Percentiles rank a stretch among this genome's conserved stretches.
Conservation (phyloP, 2,329 filamentous ascomycete genomes). For the Aspergillus ustus region DNA sequence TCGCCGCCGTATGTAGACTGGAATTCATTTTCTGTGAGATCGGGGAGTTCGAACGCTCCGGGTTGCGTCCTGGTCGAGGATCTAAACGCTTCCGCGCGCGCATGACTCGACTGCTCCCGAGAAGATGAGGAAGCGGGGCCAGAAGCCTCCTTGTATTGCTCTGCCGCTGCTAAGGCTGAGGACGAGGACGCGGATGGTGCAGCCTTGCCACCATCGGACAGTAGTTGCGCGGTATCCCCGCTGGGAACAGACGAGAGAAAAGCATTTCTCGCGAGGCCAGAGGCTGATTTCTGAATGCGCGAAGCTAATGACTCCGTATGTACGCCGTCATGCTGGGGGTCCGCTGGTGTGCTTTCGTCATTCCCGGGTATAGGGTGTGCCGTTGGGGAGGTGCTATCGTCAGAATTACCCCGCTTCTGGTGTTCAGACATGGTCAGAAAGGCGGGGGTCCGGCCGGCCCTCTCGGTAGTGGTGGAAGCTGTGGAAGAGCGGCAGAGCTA, state of each 20-base stretch:
- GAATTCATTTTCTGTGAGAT: slow-evolving; percentile 31
- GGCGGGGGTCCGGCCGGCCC: slow-evolving; percentile 9
- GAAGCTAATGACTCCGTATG: slow-evolving; percentile 29
- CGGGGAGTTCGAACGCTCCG: slow-evolving; percentile 25
- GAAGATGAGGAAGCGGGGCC: slow-evolving; percentile 18
- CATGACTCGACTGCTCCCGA: neutral
- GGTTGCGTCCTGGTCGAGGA: slow-evolving; percentile 19
- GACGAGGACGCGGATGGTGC: slow-evolving; percentile 21
- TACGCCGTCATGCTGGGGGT: slow-evolving; percentile 19
- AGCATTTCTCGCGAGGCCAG: slow-evolving; percentile 38
- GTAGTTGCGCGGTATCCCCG: slow-evolving; percentile 28
- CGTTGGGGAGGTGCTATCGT: slow-evolving; percentile 20
- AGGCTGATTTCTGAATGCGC: slow-evolving; percentile 42
- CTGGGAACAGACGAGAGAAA: slow-evolving; percentile 31
- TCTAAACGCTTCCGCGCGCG: slow-evolving; percentile 29
- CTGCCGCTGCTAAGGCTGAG: slow-evolving; percentile 26
- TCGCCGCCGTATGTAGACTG: slow-evolving; percentile 22
- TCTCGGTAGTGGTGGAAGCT: slow-evolving; percentile 10
- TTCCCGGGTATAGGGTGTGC: slow-evolving; percentile 15
- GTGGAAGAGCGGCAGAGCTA: slow-evolving; percentile 7
- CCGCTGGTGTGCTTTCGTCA: slow-evolving; percentile 2
- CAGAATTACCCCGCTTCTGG: slow-evolving; percentile 28
- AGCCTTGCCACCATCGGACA: slow-evolving; percentile 30
- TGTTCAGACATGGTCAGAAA: slow-evolving; percentile 23
- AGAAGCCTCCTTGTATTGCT: slow-evolving; percentile 21